phyloP scores from a whole-genome alignment of 306 rosid genomes.

The Biancaea sappan region DNA sequence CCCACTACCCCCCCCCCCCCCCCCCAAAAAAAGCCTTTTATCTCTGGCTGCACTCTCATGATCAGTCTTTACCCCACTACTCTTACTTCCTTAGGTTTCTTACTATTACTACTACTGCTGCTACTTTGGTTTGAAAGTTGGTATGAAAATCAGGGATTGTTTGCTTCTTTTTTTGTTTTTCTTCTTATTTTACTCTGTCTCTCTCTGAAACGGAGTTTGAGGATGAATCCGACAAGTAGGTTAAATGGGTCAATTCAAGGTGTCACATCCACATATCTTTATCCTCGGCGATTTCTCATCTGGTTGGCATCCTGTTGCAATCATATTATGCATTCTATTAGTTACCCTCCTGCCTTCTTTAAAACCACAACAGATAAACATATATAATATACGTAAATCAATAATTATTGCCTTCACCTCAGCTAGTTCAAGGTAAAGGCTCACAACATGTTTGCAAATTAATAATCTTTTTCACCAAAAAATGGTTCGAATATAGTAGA shows the following conservation, averaged over 20 bases:
- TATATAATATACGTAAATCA: background rate
- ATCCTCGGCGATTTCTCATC: slow-evolving; percentile 74
- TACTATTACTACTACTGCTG: slow-evolving; percentile 27
- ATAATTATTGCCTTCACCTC: background rate
- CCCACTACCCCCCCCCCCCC: slow-evolving; percentile 48
- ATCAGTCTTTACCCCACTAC: slow-evolving; percentile 49
- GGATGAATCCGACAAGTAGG: slow-evolving; percentile 41
- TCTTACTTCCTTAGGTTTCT: slow-evolving; percentile 33
- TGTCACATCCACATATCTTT: slow-evolving; percentile 73
- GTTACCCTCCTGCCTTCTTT: slow-evolving; percentile 25
- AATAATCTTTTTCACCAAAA: background rate
- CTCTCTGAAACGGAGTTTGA: slow-evolving; percentile 9
- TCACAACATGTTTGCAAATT: background rate
- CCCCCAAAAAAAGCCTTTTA: slow-evolving; percentile 38
- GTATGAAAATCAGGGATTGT: slow-evolving; percentile 77
- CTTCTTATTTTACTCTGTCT: slow-evolving; percentile 10
- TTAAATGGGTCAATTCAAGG: slow-evolving; percentile 49
- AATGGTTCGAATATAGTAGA: slow-evolving; percentile 21
- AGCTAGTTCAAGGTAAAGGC: background rate
- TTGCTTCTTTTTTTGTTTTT: background rate
- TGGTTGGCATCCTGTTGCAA: slow-evolving; percentile 67
- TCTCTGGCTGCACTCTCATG: slow-evolving; percentile 37
- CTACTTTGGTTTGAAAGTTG: slow-evolving; percentile 40
- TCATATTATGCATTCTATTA: slow-evolving; percentile 37
- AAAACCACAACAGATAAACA: background rate